Base-by-base conservation (phyloP, 73 alveolate species). In the Paramecium sexaurelia region DNA sequence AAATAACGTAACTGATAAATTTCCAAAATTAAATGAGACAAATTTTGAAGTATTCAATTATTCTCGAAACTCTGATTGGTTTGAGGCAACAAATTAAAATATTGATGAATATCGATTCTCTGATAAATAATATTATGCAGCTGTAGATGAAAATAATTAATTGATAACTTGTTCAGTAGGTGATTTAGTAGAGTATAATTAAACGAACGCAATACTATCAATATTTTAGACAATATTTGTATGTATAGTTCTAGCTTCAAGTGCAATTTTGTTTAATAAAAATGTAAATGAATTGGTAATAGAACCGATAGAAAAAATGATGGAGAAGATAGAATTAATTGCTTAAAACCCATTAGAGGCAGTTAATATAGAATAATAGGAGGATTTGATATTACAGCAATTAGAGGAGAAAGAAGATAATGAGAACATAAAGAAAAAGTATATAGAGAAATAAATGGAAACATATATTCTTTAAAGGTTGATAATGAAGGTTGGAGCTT, bases 401-500 rank as follows among this genome's bases (percentile, higher is more conserved):
- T 57, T 89, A 11, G 47, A 89, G 45, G 85, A 61, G 66, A 75
- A 85, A 20, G 85, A 84, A 35, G 55, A 69, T 27, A 82, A 26
- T 1, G 67, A 92, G 37, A 87, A 61, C 35, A 20, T 47, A 5
- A 36, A 40, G 24, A 22, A 84, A 92, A 82, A 40, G 13, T 20
- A 93, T 68, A 22, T 73, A 51, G 73, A 93, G 55, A 56, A 92
- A 45, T 27, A 19, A 22, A 45, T 95, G 91, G 99, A 98, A 92
- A 97, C 99, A 0, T 98, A 89, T 57, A 84, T 97, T 10, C 93
- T 98, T 40, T 98, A 98, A 86, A 87, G 96, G 85, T 93, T 98
- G 51, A 97, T 98, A 15, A 96, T 95, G 51, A 97, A 97, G 92
- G 95, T 98, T 61, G 99, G 99, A 6, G 99, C 99, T 17, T 93